Percentiles rank a stretch among this genome's conserved stretches.
phyloP scores from a whole-genome alignment of 1,284 basidiomycete genomes.

The Xerocomus amazonicus region DNA sequence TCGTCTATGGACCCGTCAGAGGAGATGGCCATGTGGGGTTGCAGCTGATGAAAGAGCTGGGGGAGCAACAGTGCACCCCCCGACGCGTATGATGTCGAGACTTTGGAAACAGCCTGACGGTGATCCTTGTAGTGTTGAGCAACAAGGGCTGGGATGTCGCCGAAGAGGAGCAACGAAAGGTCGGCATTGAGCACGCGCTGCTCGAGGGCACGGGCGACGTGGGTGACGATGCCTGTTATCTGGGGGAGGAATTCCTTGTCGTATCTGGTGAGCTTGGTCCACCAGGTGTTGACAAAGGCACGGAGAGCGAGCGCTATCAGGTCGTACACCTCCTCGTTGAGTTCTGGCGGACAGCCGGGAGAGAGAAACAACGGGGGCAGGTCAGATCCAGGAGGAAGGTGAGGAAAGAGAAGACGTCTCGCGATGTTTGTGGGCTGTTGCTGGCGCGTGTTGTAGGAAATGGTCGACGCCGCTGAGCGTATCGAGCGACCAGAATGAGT shows the following conservation, averaged over 20 bases:
- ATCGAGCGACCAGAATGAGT: constrained; percentile 7
- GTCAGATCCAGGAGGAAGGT: constrained; percentile 41
- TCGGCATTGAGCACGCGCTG: constrained; percentile 53
- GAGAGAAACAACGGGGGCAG: constrained; percentile 54
- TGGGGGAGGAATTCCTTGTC: constrained; percentile 79
- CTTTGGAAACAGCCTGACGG: constrained; percentile 58
- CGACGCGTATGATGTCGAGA: constrained; percentile 61
- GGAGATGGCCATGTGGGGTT: constrained; percentile 75
- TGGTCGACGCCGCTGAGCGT: constrained; percentile 24
- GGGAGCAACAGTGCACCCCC: constrained; percentile 59
- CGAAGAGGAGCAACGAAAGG: constrained; percentile 54
- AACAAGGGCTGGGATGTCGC: constrained; percentile 59
- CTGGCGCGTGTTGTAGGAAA: constrained; percentile 16
- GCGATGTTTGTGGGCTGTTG: constrained; percentile 27
- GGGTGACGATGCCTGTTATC: constrained; percentile 55
- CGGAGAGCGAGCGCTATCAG: constrained; percentile 72
- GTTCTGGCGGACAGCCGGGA: constrained; percentile 43
- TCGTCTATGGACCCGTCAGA: constrained; percentile 59
- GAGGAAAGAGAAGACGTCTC: constrained; percentile 68
- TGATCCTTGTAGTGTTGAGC: constrained; percentile 74
- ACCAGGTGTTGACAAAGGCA: constrained; percentile 78
- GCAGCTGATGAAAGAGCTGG: constrained; percentile 69
- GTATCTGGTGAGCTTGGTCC: constrained; percentile 74
- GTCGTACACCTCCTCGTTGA: constrained; percentile 70
- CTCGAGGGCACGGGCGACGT: constrained; percentile 60